Base-by-base conservation (phyloP, 148 eudicot species). In the Vaccinium myrtillus region DNA sequence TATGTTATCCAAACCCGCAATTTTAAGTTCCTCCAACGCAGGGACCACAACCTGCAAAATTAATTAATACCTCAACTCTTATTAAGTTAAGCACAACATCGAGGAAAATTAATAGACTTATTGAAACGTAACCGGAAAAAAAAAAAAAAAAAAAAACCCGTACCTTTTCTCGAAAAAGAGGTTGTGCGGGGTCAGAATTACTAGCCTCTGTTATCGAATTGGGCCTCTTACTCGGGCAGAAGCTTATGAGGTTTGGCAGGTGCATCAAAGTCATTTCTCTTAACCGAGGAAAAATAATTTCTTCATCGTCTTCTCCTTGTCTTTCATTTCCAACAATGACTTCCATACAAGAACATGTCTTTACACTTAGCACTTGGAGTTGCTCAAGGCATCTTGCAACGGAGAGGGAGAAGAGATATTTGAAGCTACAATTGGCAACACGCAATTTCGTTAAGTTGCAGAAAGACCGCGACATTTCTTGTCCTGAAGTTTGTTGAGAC, bases 241-340 rank as follows among this genome's bases (percentile, higher is more conserved):
- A 67, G 36, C 73, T 11, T 67, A 0, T 67, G 0, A 67, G 76
- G 48, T 71, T 71, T 12, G 48, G 76, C 13, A 71, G 39, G 2
- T 0, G 2, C 0, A 0, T 5, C 8, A 71, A 71, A 0, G 1
- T 1, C 1, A 71, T 71, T 5, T 14, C 18, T 15, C 1, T 30
- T 15, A 71, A 32, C 8, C 18, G 43, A 30, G 18, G 76, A 71
- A 71, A 71, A 71, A 32, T 32, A 71, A 71, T 27, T 39, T 36
- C 23, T 46, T 73, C 49, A 14, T 39, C 77, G 0, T 73, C 77
- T 73, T 73, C 77, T 73, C 21, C 49, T 39, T 18, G 49, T 19
- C 77, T 36, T 39, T 39, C 77, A 5, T 0, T 39, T 73, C 12
- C n/a, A 73, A 39, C 49, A 73, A 73, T 73, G 43, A 4, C 77